Conservation (phyloP, 208 protist species). For the Angomonas deanei region DNA sequence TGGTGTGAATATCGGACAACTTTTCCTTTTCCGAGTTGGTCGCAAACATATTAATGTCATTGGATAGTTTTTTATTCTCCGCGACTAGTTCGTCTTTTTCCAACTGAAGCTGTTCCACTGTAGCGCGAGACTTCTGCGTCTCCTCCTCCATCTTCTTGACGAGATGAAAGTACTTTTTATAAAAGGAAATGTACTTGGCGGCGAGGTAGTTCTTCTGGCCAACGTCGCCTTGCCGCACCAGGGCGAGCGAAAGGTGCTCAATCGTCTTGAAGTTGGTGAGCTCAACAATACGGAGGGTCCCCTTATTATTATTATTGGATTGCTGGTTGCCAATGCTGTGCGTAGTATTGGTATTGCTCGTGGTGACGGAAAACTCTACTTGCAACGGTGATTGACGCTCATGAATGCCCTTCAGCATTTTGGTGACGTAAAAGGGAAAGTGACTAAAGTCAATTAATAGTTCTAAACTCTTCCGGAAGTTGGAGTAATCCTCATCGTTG, state of each 20-base stretch:
- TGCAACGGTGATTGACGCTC: constrained; percentile 37
- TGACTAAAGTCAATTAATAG: constrained; percentile 77
- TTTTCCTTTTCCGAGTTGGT: constrained; percentile 20
- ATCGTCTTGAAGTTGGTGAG: constrained; percentile 67
- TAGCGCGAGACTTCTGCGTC: background rate
- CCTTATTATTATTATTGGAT: background rate
- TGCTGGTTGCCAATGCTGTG: background rate
- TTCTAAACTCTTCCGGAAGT: constrained; percentile 72
- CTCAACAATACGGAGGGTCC: constrained; percentile 64
- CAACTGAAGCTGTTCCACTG: constrained; percentile 12
- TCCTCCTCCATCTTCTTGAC: background rate
- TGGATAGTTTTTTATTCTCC: background rate
- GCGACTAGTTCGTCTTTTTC: constrained; percentile 4
- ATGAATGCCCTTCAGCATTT: constrained; percentile 50
- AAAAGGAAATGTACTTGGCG: constrained; percentile 73
- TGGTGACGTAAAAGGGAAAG: constrained; percentile 75
- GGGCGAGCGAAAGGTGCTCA: constrained; percentile 74
- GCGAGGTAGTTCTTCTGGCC: constrained; percentile 83
- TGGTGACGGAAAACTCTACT: constrained; percentile 31
- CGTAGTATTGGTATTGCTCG: constrained; percentile 4
- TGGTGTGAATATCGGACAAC: constrained; percentile 15
- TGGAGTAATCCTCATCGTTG: constrained; percentile 78
- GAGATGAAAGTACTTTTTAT: constrained; percentile 17
- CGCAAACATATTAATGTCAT: constrained; percentile 14
- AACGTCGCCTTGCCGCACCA: constrained; percentile 74